A percentile compares a stretch with the other conserved stretches of the same genome.
phyloP scores from a whole-genome alignment of 345 rosid genomes.

The Trapa incisa region DNA sequence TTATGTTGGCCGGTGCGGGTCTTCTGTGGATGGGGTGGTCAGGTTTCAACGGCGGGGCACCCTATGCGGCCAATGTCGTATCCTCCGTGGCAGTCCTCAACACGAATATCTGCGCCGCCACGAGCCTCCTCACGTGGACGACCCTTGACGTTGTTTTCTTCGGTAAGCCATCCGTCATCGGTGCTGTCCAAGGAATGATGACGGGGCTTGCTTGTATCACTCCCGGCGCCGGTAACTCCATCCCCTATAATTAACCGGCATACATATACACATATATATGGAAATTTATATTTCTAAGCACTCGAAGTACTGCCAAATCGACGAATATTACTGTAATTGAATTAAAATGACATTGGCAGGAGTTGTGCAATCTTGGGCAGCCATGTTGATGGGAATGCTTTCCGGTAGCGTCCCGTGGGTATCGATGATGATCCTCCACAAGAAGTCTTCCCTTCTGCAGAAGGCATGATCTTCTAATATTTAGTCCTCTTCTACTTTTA shows the following conservation, averaged over 20 bases:
- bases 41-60: conserved; percentile 93
- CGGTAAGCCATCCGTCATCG: conserved; percentile 82
- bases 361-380: conserved; percentile 84
- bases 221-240: conserved; percentile 26
- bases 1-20: conserved; percentile 94
- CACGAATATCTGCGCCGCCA: conserved; percentile 17
- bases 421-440: conserved; percentile 90
- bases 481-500: no score
- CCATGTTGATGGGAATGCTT: conserved; percentile 58
- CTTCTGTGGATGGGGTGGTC: conserved; percentile 97
- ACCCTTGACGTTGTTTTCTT: conserved; percentile 69
- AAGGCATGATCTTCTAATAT: conserved; percentile 20
- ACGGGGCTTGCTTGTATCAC: conserved; percentile 68
- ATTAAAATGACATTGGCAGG: conserved; percentile 27
- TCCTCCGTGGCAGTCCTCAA: conserved; percentile 62
- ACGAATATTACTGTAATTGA: background rate
- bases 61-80: conserved; percentile 62
- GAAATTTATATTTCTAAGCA: background rate
- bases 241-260: background rate
- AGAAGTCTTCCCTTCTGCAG: conserved; percentile 52
- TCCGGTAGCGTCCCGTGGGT: conserved; percentile 90
- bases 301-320: background rate
- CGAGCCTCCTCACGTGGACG: conserved; percentile 89
- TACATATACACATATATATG: no score
- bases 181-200: conserved; percentile 93